These are phyloP conservation scores for Aspergillus sp. DNA, from an alignment of 2,329 filamentous ascomycete genomes.

Conservation along the genomic window DNA sequence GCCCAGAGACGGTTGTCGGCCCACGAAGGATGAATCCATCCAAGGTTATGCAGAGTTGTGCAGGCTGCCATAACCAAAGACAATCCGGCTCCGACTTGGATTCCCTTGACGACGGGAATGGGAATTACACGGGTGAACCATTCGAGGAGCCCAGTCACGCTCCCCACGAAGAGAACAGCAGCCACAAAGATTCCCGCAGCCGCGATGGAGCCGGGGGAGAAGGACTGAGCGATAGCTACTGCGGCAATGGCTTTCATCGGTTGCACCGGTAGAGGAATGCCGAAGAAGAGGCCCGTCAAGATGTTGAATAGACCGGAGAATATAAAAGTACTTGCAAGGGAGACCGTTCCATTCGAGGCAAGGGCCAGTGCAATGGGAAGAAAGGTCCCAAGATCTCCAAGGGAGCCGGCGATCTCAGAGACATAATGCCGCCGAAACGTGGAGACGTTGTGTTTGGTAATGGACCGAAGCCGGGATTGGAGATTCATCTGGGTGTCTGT, in stretches of 20 bases:
- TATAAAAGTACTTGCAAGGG: constrained; percentile 78
- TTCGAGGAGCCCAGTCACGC: constrained; percentile 72
- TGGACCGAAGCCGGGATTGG: constrained; percentile 26
- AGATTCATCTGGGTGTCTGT: background rate
- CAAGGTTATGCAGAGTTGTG: constrained; percentile 63
- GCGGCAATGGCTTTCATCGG: constrained; percentile 90
- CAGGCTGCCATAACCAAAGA: constrained; percentile 79
- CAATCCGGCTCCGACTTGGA: constrained; percentile 88
- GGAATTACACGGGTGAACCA: constrained; percentile 75
- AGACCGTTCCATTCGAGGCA: constrained; percentile 73
- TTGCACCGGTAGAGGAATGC: constrained; percentile 87
- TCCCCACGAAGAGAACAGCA: constrained; percentile 71
- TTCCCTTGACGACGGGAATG: constrained; percentile 86
- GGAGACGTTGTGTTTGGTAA: constrained; percentile 51
- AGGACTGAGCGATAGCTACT: constrained; percentile 72
- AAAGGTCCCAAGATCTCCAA: constrained; percentile 86
- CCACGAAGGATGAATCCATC: constrained; percentile 65
- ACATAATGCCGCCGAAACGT: constrained; percentile 59
- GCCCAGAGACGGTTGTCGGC: constrained; percentile 80
- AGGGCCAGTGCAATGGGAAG: constrained; percentile 87
- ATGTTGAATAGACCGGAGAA: constrained; percentile 89
- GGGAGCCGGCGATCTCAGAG: constrained; percentile 81
- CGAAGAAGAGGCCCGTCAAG: constrained; percentile 76
- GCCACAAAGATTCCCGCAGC: constrained; percentile 81
- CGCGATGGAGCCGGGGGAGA: constrained; percentile 70